These are phyloP conservation scores for Grosmannia clavigera DNA, from an alignment of 2,329 filamentous ascomycete genomes.

Conservation along the genomic window DNA sequence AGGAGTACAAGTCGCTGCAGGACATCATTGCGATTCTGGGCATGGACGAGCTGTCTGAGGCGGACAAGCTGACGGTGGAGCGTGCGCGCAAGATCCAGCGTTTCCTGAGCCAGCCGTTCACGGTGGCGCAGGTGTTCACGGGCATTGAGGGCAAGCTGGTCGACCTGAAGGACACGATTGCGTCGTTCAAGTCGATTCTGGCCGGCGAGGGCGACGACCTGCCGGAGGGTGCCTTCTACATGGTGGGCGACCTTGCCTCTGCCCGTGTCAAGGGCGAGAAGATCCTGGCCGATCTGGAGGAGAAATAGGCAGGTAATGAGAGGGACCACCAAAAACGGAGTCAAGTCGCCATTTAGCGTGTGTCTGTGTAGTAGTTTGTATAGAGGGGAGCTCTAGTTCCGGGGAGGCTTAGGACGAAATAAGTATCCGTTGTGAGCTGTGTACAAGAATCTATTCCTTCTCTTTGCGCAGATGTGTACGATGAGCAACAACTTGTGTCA, in stretches of 20 bases:
- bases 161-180: constrained; percentile 96
- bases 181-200: constrained; percentile 95
- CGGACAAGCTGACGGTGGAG: constrained; percentile 99
- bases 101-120: constrained; percentile 99
- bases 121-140: constrained; percentile 71
- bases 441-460: constrained; percentile 30
- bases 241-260: constrained; percentile 92
- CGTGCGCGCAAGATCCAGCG: constrained; percentile 99
- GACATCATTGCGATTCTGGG: constrained; percentile 99
- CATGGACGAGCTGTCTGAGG: constrained; percentile 99
- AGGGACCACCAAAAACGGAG: constrained; percentile 5
- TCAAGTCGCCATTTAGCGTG: constrained; percentile 2
- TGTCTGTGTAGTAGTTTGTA: constrained; percentile 28
- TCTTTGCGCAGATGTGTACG: neutral
- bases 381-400: constrained; percentile 35
- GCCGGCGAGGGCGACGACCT: constrained; percentile 90
- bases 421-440: constrained; percentile 49
- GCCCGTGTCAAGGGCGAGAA: constrained; percentile 97
- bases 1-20: constrained; percentile 99
- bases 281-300: constrained; percentile 92
- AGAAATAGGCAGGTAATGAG: constrained; percentile 24
- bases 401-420: constrained; percentile 40
- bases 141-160: constrained; percentile 93
- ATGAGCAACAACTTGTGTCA: neutral
- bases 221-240: constrained; percentile 91